Base-by-base conservation (phyloP, 352 stramenopile genomes). In the Phytophthora pluvialis region DNA sequence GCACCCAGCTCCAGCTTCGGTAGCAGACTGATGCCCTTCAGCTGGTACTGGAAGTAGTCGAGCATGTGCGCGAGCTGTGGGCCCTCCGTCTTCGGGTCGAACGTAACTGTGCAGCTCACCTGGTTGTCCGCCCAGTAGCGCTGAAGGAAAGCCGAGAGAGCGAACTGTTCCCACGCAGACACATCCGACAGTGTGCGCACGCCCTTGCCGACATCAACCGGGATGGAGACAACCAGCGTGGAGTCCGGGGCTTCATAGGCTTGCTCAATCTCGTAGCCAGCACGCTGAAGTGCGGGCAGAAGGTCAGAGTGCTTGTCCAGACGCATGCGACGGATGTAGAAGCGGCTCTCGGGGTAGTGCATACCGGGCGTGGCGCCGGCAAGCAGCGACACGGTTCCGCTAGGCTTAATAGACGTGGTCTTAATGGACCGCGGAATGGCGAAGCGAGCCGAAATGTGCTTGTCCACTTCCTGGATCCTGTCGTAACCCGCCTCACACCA, bases 81-180 rank as follows among this genome's bases (percentile, higher is more conserved):
- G 1, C 82, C 84, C 66, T 98, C 93, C 0, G 51, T 91, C 51
- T 88, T 81, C 0, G 93, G 93, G 43, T 98, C 89, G 64, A 98
- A 98, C 12, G 90, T 97, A 33, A 98, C 89, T 0, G 94, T 98
- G 68, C 91, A 98, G 64, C 89, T 97, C 57, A 98, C 94, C 69
- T 97, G 90, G 69, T 98, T 98, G 73, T 98, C 94, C 2, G 94
- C 94, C 94, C 94, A 98, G 72, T 98, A 85, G 13, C 90, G 83
- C 75, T 98, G 94, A 26, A 98, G 59, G 57, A 98, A 98, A 21
- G 90, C 90, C 18, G 94, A 90, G 25, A 98, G 80, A 44, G 84
- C 78, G 47, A 98, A 86, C 71, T 98, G 94, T 60, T 98, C 94
- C 90, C 92, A 98, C 52, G 96, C 90, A 10, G 77, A 92, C n/a